Evolutionary conservation across 257 asterid genomes (phyloP).

Genomic region (Nyctanthes arbortristis): DNA sequence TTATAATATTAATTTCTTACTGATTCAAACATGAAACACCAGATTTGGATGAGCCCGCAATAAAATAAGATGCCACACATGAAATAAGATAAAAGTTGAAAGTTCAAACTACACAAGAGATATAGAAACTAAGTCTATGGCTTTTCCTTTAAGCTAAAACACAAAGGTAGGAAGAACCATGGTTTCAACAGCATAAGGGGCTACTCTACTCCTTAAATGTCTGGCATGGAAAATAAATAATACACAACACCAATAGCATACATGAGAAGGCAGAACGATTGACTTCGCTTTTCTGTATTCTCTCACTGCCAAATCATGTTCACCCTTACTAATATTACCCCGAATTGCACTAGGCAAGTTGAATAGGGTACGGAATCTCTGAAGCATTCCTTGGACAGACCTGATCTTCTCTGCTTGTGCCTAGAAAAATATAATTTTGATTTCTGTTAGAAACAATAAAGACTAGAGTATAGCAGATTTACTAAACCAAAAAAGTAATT

Average conservation of each 20-base stretch:
- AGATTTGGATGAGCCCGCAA: not conserved
- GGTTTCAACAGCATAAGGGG: slow-evolving; percentile 16
- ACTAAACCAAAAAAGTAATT: slow-evolving; percentile 17
- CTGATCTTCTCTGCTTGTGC: slow-evolving; percentile 98
- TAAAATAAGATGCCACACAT: not conserved
- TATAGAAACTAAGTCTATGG: not conserved
- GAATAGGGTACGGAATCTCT: slow-evolving; percentile 94
- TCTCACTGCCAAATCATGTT: slow-evolving; percentile 97
- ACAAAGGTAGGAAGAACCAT: not conserved
- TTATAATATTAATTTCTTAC: slow-evolving; percentile 4
- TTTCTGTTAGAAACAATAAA: slow-evolving; percentile 28
- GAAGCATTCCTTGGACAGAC: slow-evolving; percentile 99
- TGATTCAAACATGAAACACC: not conserved
- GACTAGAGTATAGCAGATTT: slow-evolving; percentile 17
- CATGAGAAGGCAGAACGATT: slow-evolving; percentile 98
- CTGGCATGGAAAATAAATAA: slow-evolving; percentile 16
- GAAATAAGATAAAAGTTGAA: not conserved
- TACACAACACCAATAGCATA: slow-evolving; percentile 32
- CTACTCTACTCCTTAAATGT: not conserved
- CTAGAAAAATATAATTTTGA: slow-evolving; percentile 35
- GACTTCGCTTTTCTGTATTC: slow-evolving; percentile 99
- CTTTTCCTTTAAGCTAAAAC: not conserved
- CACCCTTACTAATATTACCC: slow-evolving; percentile 90
- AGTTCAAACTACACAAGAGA: not conserved
- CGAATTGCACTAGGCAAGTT: slow-evolving; percentile 98